Conservation (phyloP, 257 asterid genomes). For the Primulina huaijiensis region DNA sequence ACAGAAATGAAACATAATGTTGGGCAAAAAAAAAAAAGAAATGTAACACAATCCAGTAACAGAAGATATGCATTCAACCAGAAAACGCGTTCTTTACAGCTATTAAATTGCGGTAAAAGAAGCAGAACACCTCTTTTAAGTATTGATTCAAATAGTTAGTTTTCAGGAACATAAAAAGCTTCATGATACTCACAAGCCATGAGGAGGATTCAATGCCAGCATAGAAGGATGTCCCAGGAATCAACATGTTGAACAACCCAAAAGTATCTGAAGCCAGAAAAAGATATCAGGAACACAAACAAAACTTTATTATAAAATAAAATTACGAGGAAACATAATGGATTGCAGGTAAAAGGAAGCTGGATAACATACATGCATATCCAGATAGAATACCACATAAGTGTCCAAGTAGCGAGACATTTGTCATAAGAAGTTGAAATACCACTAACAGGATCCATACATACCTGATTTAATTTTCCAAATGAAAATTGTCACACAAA, state of each 20-base stretch:
- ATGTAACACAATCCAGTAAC: not conserved
- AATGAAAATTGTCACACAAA: slow-evolving; percentile 9
- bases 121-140: not conserved
- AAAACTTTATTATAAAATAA: slow-evolving; percentile 1
- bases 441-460: slow-evolving; percentile 81
- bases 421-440: slow-evolving; percentile 86
- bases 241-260: slow-evolving; percentile 45
- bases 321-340: not conserved
- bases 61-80: too few species aligned
- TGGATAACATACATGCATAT: slow-evolving; percentile 61
- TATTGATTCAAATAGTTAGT: not conserved
- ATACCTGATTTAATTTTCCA: slow-evolving; percentile 40
- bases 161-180: not conserved
- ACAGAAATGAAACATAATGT: not conserved
- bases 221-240: slow-evolving; percentile 57
- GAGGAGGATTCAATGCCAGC: slow-evolving; percentile 50
- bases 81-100: too few species aligned
- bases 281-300: slow-evolving; percentile 18
- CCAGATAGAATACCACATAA: slow-evolving; percentile 84
- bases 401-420: slow-evolving; percentile 82
- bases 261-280: slow-evolving; percentile 38
- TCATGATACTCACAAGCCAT: slow-evolving; percentile 45
- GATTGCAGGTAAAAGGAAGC: slow-evolving; percentile 11
- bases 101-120: not conserved
- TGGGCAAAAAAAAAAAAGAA: too few species aligned